Evolutionary conservation across 257 asterid species (phyloP).

Genomic region (Euphrasia confusa): DNA sequence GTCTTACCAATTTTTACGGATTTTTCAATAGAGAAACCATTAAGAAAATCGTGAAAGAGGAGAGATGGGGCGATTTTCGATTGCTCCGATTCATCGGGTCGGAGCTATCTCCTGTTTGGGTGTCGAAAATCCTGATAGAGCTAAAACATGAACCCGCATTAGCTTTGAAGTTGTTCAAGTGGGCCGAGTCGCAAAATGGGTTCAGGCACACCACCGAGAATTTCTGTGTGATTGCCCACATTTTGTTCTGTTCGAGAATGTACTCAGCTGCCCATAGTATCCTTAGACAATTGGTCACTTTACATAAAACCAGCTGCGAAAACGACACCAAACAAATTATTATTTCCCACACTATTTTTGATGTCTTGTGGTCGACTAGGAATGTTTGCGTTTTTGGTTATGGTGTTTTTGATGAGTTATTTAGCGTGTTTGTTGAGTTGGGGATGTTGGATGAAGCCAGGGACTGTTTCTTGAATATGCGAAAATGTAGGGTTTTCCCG

Average conservation of each 20-base stretch:
- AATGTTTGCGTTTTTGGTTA: slow-evolving; percentile 32
- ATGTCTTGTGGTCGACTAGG: slow-evolving; percentile 69
- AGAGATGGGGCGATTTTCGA: slow-evolving; percentile 57
- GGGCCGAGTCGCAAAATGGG: slow-evolving; percentile 51
- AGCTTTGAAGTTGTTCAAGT: slow-evolving; percentile 65
- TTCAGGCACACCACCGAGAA: slow-evolving; percentile 54
- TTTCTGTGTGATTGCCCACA: slow-evolving; percentile 73
- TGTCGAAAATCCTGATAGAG: slow-evolving; percentile 45
- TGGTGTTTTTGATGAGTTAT: slow-evolving; percentile 61
- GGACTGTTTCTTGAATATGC: slow-evolving; percentile 72
- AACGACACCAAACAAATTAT: slow-evolving; percentile 14
- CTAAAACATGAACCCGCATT: slow-evolving; percentile 64
- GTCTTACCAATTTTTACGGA: slow-evolving; percentile 26
- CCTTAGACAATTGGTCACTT: slow-evolving; percentile 50
- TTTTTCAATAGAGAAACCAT: slow-evolving; percentile 34
- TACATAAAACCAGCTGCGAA: slow-evolving; percentile 13
- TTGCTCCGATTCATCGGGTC: slow-evolving; percentile 38
- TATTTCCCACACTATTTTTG: slow-evolving; percentile 40
- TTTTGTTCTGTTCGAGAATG: slow-evolving; percentile 77
- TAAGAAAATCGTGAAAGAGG: slow-evolving; percentile 44
- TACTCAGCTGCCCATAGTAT: slow-evolving; percentile 52
- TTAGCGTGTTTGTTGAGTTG: slow-evolving; percentile 65
- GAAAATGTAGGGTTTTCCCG: slow-evolving; percentile 47
- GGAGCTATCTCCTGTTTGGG: slow-evolving; percentile 55
- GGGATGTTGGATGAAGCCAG: slow-evolving; percentile 74